Percentiles rank a stretch among this genome's conserved stretches.
Conservation (phyloP, 2,329 filamentous ascomycete species). For the Ceratocystiopsis minuta region DNA sequence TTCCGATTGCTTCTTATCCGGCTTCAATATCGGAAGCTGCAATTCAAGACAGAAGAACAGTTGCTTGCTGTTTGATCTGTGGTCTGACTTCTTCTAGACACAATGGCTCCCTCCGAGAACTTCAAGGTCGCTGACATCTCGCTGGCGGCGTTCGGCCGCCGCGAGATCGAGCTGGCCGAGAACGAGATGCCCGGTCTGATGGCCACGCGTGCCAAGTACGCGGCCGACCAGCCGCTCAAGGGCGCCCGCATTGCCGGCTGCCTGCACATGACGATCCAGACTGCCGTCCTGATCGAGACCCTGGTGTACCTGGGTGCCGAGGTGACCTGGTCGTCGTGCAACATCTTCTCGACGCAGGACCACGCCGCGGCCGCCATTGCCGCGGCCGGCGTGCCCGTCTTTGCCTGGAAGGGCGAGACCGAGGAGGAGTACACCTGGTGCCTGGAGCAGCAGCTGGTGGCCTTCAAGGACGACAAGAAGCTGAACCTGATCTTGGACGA, state of each 20-base stretch:
- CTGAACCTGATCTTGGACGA: slow-evolving; percentile 99
- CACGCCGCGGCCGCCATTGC: slow-evolving; percentile 96
- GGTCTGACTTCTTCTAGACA: slow-evolving; percentile 11
- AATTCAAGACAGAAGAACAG: slow-evolving; percentile 4
- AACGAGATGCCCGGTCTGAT: slow-evolving; percentile 96
- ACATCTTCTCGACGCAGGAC: slow-evolving; percentile 99
- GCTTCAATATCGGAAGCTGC: not conserved
- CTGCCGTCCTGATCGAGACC: slow-evolving; percentile 97
- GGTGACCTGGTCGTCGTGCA: slow-evolving; percentile 98
- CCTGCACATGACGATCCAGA: slow-evolving; percentile 99
- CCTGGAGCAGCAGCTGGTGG: slow-evolving; percentile 88
- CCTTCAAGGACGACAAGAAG: slow-evolving; percentile 93
- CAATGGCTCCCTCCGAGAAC: slow-evolving; percentile 63
- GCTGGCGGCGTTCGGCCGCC: slow-evolving; percentile 94
- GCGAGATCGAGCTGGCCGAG: slow-evolving; percentile 96
- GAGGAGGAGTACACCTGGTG: slow-evolving; percentile 99
- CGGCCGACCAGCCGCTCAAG: slow-evolving; percentile 76
- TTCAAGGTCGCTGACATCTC: slow-evolving; percentile 98
- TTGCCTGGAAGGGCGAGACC: slow-evolving; percentile 72
- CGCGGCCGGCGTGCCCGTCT: slow-evolving; percentile 76
- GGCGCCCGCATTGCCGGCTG: slow-evolving; percentile 94
- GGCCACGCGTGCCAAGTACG: slow-evolving; percentile 84
- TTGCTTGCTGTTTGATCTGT: not conserved
- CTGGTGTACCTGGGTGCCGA: slow-evolving; percentile 86
- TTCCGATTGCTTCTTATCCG: not conserved